Evolutionary conservation across 176 grass and related monocot genomes (phyloP).

Genomic region (Zoysia pacifica): DNA sequence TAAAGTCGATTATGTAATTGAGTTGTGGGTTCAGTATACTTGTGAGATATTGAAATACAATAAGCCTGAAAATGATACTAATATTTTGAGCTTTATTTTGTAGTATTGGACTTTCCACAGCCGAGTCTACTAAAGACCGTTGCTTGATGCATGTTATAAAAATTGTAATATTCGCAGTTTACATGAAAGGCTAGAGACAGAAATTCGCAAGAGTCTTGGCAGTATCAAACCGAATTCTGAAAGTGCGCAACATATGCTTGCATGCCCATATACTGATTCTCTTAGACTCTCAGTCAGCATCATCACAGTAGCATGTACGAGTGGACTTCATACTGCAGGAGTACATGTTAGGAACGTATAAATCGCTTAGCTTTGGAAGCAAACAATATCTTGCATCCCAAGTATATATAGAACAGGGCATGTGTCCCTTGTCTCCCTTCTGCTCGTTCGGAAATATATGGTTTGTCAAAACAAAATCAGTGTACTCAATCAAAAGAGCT

Average conservation of each 20-base stretch:
- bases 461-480: constrained; percentile 43
- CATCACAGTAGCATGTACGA: not conserved
- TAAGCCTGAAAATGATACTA: constrained; percentile 22
- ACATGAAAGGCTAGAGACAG: not conserved
- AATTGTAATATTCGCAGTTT: not conserved
- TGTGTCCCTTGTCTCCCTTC: constrained; percentile 48
- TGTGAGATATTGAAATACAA: constrained; percentile 57
- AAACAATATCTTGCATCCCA: constrained; percentile 45
- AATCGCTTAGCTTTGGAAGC: constrained; percentile 34
- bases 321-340: not conserved
- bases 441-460: constrained; percentile 25
- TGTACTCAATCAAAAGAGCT: not conserved
- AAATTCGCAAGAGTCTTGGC: not conserved
- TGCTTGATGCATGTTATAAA: not conserved
- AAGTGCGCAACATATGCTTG: not conserved
- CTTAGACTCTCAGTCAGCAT: not conserved
- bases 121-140: not conserved
- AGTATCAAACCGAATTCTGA: not conserved
- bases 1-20: constrained; percentile 42
- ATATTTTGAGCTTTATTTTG: not conserved
- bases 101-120: not conserved
- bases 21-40: constrained; percentile 44
- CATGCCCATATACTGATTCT: not conserved
- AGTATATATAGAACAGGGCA: constrained; percentile 43
- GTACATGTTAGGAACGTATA: not conserved